phyloP scores from a whole-genome alignment of 805 yeast genomes.

The Huiozyma sinensis region DNA sequence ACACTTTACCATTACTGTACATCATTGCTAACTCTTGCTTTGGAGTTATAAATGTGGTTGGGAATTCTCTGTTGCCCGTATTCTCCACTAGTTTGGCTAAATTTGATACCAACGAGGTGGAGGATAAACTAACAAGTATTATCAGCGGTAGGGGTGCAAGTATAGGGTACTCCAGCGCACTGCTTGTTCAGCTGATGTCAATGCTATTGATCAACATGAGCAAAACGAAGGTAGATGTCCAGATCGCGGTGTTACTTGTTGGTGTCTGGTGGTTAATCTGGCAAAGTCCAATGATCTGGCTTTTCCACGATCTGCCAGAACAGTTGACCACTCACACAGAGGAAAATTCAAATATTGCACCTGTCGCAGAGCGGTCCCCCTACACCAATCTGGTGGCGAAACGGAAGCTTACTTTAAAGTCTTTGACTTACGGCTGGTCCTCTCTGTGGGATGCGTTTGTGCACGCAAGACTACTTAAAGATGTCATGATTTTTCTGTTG shows the following conservation, averaged over 20 bases:
- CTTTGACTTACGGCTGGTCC: constrained; percentile 48
- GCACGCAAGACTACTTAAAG: constrained; percentile 49
- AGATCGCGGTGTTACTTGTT: constrained; percentile 49
- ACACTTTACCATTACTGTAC: constrained; percentile 37
- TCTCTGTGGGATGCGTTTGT: constrained; percentile 45
- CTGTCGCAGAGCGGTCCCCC: not conserved
- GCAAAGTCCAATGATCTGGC: constrained; percentile 47
- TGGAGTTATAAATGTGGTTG: constrained; percentile 74
- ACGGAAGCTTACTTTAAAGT: not conserved
- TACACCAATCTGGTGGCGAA: not conserved
- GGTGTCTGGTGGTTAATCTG: constrained; percentile 73
- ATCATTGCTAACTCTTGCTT: constrained; percentile 56
- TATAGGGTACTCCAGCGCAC: constrained; percentile 57
- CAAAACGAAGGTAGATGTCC: constrained; percentile 28
- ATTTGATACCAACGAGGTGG: constrained; percentile 1
- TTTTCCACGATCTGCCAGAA: constrained; percentile 27
- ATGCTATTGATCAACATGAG: constrained; percentile 34
- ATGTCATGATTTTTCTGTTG: constrained; percentile 51
- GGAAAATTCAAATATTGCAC: not conserved
- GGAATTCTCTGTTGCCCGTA: constrained; percentile 61
- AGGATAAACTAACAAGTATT: constrained; percentile 35
- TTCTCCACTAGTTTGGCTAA: constrained; percentile 37
- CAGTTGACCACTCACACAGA: not conserved
- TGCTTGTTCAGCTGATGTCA: constrained; percentile 53
- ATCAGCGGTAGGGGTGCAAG: constrained; percentile 66